Conservation (phyloP, 495 filamentous ascomycete genomes). For the Trichoderma virens region DNA sequence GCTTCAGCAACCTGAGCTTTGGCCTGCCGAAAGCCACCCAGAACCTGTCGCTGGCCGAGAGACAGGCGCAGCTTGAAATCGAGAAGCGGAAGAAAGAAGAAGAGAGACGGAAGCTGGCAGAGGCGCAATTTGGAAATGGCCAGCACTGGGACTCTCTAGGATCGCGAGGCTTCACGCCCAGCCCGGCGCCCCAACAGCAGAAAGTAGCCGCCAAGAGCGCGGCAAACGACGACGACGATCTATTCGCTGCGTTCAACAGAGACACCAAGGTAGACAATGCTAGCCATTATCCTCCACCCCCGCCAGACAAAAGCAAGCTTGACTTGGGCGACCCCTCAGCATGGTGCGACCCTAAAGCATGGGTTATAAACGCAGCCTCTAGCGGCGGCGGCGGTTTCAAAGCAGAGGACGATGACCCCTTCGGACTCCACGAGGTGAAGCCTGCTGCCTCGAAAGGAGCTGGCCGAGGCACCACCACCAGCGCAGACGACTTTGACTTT, state of each 20-base stretch:
- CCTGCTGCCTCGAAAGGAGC: constrained; percentile 29
- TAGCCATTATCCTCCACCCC: constrained; percentile 51
- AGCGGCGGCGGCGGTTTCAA: constrained; percentile 18
- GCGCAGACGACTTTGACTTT: constrained; percentile 82
- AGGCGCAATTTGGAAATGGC: constrained; percentile 63
- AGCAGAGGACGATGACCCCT: constrained; percentile 58
- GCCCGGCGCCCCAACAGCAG: constrained; percentile 23
- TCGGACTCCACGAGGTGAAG: constrained; percentile 68
- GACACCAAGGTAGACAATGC: constrained; percentile 53
- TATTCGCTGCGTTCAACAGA: constrained; percentile 55
- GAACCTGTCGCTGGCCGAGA: constrained; percentile 74
- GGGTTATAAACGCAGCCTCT: constrained; percentile 13
- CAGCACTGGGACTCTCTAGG: constrained; percentile 68
- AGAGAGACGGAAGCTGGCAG: constrained; percentile 58
- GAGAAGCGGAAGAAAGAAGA: constrained; percentile 70
- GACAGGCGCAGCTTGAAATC: constrained; percentile 71
- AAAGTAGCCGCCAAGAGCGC: constrained; percentile 24
- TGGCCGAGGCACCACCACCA: background rate
- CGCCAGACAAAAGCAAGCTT: constrained; percentile 12
- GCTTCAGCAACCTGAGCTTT: constrained; percentile 81
- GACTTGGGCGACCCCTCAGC: constrained; percentile 32
- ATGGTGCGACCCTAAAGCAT: no score
- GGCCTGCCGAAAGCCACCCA: constrained; percentile 56
- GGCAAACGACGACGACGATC: constrained; percentile 43
- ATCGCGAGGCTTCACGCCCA: constrained; percentile 27